Evolutionary conservation across 2,329 filamentous ascomycete species (phyloP), one percentile per base, ranked within the genome.

Genomic region (Elsinoe arachidis): DNA sequence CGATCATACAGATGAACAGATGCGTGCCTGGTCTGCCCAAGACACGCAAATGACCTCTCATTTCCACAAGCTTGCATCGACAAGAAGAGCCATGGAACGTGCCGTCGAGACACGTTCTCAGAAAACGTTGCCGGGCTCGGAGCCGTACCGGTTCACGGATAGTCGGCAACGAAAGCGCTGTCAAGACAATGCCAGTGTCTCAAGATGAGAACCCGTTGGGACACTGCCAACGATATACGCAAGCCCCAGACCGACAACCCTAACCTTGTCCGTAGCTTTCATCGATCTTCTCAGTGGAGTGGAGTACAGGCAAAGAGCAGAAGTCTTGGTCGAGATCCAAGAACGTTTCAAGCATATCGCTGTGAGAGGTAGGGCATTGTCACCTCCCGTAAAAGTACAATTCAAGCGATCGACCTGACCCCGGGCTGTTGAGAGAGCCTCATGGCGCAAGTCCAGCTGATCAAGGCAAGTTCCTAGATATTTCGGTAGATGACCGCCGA

Each of bases 131-230:
- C 34, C 39, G 49, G 49, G 49, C 49, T 53, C 34, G 49, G 49
- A 14, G 11, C 30, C 14, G n/a, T 5, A 12, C 49, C 49, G 49
- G 34, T 17, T 39, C 49, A 39, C 49, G 49, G 49, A 34, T 39
- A 53, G 49, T 53, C 49, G 49, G 49, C 49, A 53, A 35, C 49
- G 2, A 38, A 11, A 39, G 26, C 26, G n/a, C 49, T 53, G 49
- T 53, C 49, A 53, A 23, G 30, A 37, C 7, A 14, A 38, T 37
- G 14, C 12, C 12, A n/a, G 14, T 26, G 49, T 53, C 49, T 53
- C 49, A 53, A 53, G 23, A 53, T 53, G 49, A 53, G 49, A 6
- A 53, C 30, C 49, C 30, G 19, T 49, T 53, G 49, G 33, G 30
- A 14, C 30, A 15, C 38, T 23, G 17, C 49, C 49, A 53, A 53